Base-by-base conservation (phyloP, 371 early-diverging fungal species). In the Mucor irregularis region DNA sequence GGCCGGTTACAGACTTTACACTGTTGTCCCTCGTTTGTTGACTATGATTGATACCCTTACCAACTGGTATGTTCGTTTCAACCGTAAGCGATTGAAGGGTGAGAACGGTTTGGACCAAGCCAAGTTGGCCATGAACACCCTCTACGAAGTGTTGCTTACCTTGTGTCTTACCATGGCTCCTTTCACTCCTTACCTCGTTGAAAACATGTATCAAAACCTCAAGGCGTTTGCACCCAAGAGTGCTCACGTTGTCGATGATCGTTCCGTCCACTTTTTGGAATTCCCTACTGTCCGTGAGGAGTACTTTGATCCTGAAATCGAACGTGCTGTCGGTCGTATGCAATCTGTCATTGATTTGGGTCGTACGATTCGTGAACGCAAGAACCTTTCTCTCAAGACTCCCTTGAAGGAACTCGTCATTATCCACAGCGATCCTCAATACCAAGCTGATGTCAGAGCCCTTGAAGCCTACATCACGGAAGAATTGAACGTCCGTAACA, bases 41-140 rank as follows among this genome's bases (percentile, higher is more conserved):
- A 78, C 76, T 55, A 89, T 98, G 72, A 89, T 99, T 61, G 99
- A 99, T 68, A 85, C 91, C 52, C 82, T 99, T 51, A 99, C 98
- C 66, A 99, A 99, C 80, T 99, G 99, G 99, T 99, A 99, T 75
- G 90, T 99, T 60, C 92, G 99, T 60, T 98, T 99, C 85, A 99
- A 99, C 86, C 92, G 99, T 60, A 93, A 92, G 74, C 87, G 97
- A 58, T 82, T 99, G 56, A 99, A 97, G 78, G 95, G 95, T 57
- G 96, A 98, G 62, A 83, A 88, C 64, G 93, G 96, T 56, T 65
- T 84, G 19, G 92, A 92, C 45, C 97, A 96, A 61, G 87, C 94
- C 30, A 75, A 80, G 34, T 74, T 80, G 51, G 92, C 98, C 19
- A 81, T 96, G 74, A 93, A 91, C 74, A 92, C 97, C 11, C 85